Base-by-base conservation (phyloP, 2,329 filamentous ascomycete species). In the Pezicula neosporulosa region DNA sequence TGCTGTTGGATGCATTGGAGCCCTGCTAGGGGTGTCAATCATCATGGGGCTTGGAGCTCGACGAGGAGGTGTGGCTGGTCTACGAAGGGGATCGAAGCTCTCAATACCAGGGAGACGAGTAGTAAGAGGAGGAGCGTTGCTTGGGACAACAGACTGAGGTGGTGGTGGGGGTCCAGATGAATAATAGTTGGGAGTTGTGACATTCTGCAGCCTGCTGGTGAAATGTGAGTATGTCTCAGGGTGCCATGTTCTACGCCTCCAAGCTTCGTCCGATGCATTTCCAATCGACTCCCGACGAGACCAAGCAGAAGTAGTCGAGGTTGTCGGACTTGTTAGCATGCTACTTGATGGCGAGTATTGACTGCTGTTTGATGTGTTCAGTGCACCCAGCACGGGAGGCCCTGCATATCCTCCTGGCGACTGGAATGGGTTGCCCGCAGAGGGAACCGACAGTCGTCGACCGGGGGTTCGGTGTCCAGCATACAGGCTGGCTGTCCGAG, bases 181-280 rank as follows among this genome's bases (percentile, higher is more conserved):
- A 70, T 72, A 78, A 56, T 75, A 83, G 65, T 68, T 83, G 63
- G 88, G 83, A 5, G 84, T 90, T 55, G 89, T 83, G 37, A 90
- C 87, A 56, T 89, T 87, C 61, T 82, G 89, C 48, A 96, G 69
- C 15, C 87, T 82, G 68, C 89, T 92, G 13, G 85, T 56, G 36
- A 56, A 62, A 35, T 51, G 83, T 56, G 79, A 80, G 15, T 81
- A 78, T 10, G 84, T 87, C 55, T 90, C 89, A 0, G 90, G 89
- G 69, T 97, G 92, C 92, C 92, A 97, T 3, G 92, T 97, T 48
- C 91, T 82, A 55, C 92, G 78, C 57, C 91, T 83, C 81, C 85
- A 89, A 50, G 89, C 87, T 39, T 90, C 85, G 56, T 96, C 90
- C 1, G 80, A 72, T 18, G 77, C 74, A 47, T 78, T 82, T 8